phyloP scores from a whole-genome alignment of 2,329 filamentous ascomycete species.

The Aspergillus hortae region DNA sequence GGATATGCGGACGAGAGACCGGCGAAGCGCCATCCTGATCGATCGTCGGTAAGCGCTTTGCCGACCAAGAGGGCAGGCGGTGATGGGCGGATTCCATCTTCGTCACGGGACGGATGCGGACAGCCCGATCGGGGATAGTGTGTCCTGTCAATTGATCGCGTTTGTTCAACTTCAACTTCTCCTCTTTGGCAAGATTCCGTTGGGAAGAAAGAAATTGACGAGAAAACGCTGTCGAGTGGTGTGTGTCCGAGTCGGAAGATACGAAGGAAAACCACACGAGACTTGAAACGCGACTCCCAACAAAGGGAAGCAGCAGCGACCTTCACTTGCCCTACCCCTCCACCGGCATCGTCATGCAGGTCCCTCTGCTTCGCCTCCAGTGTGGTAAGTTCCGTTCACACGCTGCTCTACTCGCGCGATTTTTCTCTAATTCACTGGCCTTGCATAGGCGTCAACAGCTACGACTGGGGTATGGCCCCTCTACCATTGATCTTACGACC shows the following conservation, averaged over 20 bases:
- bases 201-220: not conserved
- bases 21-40: not conserved
- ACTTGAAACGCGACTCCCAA: not conserved
- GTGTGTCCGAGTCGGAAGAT: not conserved
- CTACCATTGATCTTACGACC: not conserved
- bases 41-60: constrained; percentile 12
- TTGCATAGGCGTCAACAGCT: constrained; percentile 80
- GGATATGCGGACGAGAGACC: constrained; percentile 9
- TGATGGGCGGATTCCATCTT: constrained; percentile 19
- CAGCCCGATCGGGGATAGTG: constrained; percentile 12
- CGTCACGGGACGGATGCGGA: constrained; percentile 14
- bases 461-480: constrained; percentile 75
- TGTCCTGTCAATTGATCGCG: not conserved
- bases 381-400: constrained; percentile 47
- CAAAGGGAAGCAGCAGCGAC: not conserved
- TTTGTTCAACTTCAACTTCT: constrained; percentile 1
- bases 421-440: not conserved
- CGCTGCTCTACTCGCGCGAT: not conserved
- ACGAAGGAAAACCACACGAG: no score
- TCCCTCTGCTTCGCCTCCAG: constrained; percentile 76
- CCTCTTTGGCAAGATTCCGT: not conserved
- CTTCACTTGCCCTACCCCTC: constrained; percentile 1
- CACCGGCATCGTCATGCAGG: constrained; percentile 53
- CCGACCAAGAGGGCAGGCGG: constrained; percentile 6
- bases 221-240: not conserved